Conservation (phyloP, 169 alveolate genomes). For the Eimeria sp. region DNA sequence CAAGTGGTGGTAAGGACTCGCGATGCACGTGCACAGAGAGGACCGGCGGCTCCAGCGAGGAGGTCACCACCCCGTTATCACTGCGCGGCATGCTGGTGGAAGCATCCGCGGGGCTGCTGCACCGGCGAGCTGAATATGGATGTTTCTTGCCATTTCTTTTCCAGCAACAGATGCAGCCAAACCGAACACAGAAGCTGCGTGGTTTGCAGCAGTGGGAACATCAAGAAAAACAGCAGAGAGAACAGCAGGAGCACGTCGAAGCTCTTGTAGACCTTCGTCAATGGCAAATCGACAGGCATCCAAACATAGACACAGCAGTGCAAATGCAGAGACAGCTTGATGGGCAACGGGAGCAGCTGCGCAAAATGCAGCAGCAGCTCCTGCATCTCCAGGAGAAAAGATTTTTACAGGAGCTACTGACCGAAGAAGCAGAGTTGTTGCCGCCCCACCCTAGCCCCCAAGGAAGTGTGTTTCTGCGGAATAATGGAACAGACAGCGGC, state of each 20-base stretch:
- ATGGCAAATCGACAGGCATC: constrained; percentile 1
- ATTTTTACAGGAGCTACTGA: constrained; percentile 51
- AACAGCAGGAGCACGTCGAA: constrained; percentile 63
- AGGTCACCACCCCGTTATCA: constrained; percentile 4
- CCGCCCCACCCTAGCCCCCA: constrained; percentile 16
- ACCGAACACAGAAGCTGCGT: constrained; percentile 42
- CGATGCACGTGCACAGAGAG: constrained; percentile 25
- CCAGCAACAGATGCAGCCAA: constrained; percentile 69
- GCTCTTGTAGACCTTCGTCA: constrained; percentile 59
- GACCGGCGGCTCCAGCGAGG: not conserved
- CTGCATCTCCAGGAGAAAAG: constrained; percentile 30
- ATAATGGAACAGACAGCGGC: not conserved
- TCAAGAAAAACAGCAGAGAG: constrained; percentile 3
- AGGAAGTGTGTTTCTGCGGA: not conserved
- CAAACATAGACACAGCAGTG: not conserved
- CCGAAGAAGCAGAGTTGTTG: not conserved
- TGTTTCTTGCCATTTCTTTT: constrained; percentile 65
- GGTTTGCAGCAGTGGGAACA: constrained; percentile 61
- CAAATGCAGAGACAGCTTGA: constrained; percentile 60
- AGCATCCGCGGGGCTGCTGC: constrained; percentile 59
- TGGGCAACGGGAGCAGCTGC: constrained; percentile 50
- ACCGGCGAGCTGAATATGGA: constrained; percentile 44
- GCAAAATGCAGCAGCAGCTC: constrained; percentile 57
- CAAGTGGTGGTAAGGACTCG: not conserved
- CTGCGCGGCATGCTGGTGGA: constrained; percentile 56